Conservation (phyloP, 306 rosid genomes). For the Lathyrus sativus region DNA sequence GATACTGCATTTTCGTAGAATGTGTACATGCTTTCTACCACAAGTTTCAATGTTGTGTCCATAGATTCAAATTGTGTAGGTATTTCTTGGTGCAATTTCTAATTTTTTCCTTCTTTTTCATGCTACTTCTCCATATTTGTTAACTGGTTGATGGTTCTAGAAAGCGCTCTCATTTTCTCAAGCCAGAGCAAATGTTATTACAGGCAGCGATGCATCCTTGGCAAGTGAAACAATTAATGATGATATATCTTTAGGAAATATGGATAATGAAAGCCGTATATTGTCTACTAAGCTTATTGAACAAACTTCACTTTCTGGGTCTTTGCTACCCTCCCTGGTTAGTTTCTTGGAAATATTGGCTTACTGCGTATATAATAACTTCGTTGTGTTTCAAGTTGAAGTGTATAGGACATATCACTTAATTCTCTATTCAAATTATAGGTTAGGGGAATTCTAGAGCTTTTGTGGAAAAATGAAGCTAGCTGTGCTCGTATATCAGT, state of each 20-base stretch:
- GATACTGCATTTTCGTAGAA: constrained; percentile 19
- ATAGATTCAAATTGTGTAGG: constrained; percentile 26
- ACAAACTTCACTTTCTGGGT: constrained; percentile 51
- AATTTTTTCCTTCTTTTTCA: constrained; percentile 23
- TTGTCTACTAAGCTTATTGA: constrained; percentile 40
- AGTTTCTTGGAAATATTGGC: constrained; percentile 36
- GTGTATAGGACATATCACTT: neutral
- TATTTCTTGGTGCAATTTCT: constrained; percentile 36
- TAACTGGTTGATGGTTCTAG: constrained; percentile 52
- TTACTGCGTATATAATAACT: constrained; percentile 3
- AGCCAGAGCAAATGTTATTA: constrained; percentile 57
- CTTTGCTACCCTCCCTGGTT: constrained; percentile 76
- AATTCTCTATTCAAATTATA: constrained; percentile 37
- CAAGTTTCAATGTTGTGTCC: constrained; percentile 7
- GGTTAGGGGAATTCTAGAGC: constrained; percentile 59
- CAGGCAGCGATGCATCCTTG: constrained; percentile 32
- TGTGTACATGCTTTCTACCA: constrained; percentile 8
- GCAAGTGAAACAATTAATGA: constrained; percentile 47
- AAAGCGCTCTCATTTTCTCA: constrained; percentile 33
- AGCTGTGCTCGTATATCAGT: constrained; percentile 60
- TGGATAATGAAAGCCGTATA: constrained; percentile 27
- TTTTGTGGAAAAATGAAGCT: constrained; percentile 77
- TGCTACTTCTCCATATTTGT: constrained; percentile 13
- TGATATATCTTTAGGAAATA: constrained; percentile 42
- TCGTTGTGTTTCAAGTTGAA: constrained; percentile 8